Evolutionary conservation across 306 rosid genomes (phyloP), one percentile per base, ranked within the genome.

Genomic region (Quercus robur): DNA sequence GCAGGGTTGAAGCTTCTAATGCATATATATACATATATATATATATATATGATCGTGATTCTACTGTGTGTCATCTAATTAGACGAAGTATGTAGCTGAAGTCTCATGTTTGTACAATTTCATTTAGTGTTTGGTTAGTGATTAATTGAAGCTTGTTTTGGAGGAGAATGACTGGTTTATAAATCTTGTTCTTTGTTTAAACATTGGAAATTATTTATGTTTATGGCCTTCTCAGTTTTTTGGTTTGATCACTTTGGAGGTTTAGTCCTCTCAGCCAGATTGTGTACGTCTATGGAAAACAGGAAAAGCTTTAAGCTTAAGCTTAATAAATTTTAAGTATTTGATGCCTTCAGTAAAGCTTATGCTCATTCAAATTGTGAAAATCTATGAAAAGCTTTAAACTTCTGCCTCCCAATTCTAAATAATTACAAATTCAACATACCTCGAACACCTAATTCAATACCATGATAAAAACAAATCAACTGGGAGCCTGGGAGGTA

Each of bases 101-200:
- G 56, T 9, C 71, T 63, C 21, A 74, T 79, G 54, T 59, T 9
- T 55, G 70, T n/a, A 57, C 61, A 51, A 75, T 81, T 26, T 75
- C 7, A 77, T 75, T 74, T 56, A 35, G 57, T 17, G 41, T 70
- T 3, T 26, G 18, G 73, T 41, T 12, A 61, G 74, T 75, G 25
- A 33, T 76, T 75, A 26, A 33, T 76, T n/a, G 52, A 70, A 68
- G 54, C 77, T 46, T 74, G 23, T 74, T 54, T 78, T 74, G 82
- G 28, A 74, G 75, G 75, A 61, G 76, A 56, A 15, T 56, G 70
- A 28, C 41, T 26, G 38, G 75, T 80, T 58, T 84, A 75, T 66
- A 69, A 74, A 70, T 73, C 19, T 64, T 75, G 41, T 63, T 31
- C 63, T 66, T 56, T 72, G 19, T 19, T 59, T 11, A 73, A 76